phyloP scores from a whole-genome alignment of 129 eudicot species.

The Cynara cardunculus region DNA sequence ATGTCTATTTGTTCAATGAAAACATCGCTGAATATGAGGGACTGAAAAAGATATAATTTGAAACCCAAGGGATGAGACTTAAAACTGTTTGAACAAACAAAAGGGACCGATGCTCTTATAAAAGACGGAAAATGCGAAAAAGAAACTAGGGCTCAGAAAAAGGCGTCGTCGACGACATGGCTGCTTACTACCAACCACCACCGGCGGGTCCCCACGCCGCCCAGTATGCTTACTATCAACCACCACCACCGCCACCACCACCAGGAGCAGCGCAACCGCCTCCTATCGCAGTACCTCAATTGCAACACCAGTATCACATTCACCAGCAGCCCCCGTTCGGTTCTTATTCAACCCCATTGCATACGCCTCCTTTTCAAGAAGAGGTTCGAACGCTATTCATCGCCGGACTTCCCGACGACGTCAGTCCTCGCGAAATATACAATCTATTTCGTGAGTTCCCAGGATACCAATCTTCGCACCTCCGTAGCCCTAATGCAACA shows the following conservation, averaged over 20 bases:
- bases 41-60: background rate
- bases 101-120: background rate
- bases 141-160: constrained; percentile 29
- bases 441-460: constrained; percentile 83
- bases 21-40: background rate
- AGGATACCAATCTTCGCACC: constrained; percentile 83
- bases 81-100: background rate
- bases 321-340: constrained; percentile 35
- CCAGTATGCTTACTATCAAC: constrained; percentile 41
- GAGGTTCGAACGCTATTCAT: constrained; percentile 84
- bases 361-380: constrained; percentile 38
- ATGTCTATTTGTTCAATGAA: background rate
- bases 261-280: constrained; percentile 45
- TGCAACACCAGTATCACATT: constrained; percentile 27
- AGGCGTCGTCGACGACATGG: constrained; percentile 51
- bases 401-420: constrained; percentile 93
- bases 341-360: constrained; percentile 43
- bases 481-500: constrained; percentile 54
- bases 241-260: constrained; percentile 45
- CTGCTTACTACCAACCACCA: constrained; percentile 65
- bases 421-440: constrained; percentile 81
- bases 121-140: background rate
- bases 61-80: background rate
- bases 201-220: constrained; percentile 37
- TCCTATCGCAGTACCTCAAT: constrained; percentile 34